Conservation (phyloP, 2,329 filamentous ascomycete species). For the Calonectria crousiana region DNA sequence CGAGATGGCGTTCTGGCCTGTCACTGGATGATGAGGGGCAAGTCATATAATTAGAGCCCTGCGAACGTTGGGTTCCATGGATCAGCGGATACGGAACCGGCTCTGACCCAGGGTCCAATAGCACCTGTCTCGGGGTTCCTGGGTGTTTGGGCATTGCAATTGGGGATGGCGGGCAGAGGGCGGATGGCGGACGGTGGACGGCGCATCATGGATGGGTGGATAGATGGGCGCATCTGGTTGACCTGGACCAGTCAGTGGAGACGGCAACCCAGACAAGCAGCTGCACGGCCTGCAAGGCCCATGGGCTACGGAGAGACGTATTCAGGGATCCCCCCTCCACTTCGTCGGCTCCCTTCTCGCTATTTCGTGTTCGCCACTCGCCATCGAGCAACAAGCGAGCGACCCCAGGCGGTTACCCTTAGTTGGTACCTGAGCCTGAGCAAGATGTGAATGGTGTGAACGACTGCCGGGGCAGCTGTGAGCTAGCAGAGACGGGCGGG, state of each 20-base stretch:
- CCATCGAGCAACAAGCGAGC: conserved; percentile 6
- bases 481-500: background rate
- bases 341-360: conserved; percentile 1
- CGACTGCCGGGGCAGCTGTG: conserved; percentile 17
- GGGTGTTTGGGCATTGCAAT: conserved; percentile 20
- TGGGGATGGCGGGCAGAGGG: conserved; percentile 34
- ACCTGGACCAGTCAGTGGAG: conserved; percentile 35
- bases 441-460: conserved; percentile 16
- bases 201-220: conserved; percentile 30
- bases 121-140: conserved; percentile 2
- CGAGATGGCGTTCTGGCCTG: conserved; percentile 52
- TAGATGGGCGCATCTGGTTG: conserved; percentile 15
- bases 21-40: conserved; percentile 55
- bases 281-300: conserved; percentile 34
- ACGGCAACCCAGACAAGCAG: conserved; percentile 34
- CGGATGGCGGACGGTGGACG: conserved; percentile 36
- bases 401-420: conserved; percentile 17
- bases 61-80: conserved; percentile 45
- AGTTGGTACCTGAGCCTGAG: conserved; percentile 15
- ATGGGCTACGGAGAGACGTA: conserved; percentile 1
- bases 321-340: conserved; percentile 36
- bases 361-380: background rate
- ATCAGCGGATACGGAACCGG: conserved; percentile 45
- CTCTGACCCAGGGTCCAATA: conserved; percentile 39
- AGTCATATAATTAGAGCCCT: conserved; percentile 58